These are phyloP conservation scores for Colletotrichum limetticola DNA, from an alignment of 2,329 filamentous ascomycete species.

Conservation along the genomic window DNA sequence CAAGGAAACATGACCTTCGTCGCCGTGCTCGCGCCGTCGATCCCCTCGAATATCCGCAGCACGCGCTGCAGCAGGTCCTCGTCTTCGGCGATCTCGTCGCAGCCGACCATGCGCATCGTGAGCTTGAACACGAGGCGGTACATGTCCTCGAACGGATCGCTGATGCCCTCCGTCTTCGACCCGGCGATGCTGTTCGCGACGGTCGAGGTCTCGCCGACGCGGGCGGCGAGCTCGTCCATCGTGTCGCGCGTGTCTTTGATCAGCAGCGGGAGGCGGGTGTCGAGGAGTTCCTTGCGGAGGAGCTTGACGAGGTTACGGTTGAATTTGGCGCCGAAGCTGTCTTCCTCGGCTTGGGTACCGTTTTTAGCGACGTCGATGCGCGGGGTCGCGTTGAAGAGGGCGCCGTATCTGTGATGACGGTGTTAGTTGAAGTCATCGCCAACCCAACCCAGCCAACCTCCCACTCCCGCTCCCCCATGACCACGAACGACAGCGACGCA, in stretches of 20 bases:
- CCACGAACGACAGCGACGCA: too few species aligned
- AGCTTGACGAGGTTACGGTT: conserved; percentile 44
- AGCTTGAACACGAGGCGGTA: conserved; percentile 65
- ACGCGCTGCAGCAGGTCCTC: conserved; percentile 52
- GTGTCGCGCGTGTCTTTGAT: conserved; percentile 52
- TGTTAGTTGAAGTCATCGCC: background rate
- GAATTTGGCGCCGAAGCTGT: conserved; percentile 41
- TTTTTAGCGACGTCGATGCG: conserved; percentile 32
- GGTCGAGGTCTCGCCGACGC: conserved; percentile 28
- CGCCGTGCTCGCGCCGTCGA: conserved; percentile 56
- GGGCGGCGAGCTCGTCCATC: conserved; percentile 48
- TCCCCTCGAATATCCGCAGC: conserved; percentile 55
- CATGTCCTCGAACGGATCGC: conserved; percentile 65
- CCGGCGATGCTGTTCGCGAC: too few species aligned
- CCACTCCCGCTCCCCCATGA: too few species aligned
- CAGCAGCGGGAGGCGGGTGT: conserved; percentile 52
- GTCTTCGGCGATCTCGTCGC: conserved; percentile 63
- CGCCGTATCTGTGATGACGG: conserved; percentile 38
- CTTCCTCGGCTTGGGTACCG: conserved; percentile 16
- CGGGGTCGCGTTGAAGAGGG: conserved; percentile 45
- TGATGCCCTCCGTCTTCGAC: conserved; percentile 41
- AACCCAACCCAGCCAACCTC: too few species aligned
- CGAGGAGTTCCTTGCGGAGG: conserved; percentile 50
- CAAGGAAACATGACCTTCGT: conserved; percentile 63
- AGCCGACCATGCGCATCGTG: conserved; percentile 66